Base-by-base conservation (phyloP, 768 basidiomycete species). In the Xerocomellus amylosporus region DNA sequence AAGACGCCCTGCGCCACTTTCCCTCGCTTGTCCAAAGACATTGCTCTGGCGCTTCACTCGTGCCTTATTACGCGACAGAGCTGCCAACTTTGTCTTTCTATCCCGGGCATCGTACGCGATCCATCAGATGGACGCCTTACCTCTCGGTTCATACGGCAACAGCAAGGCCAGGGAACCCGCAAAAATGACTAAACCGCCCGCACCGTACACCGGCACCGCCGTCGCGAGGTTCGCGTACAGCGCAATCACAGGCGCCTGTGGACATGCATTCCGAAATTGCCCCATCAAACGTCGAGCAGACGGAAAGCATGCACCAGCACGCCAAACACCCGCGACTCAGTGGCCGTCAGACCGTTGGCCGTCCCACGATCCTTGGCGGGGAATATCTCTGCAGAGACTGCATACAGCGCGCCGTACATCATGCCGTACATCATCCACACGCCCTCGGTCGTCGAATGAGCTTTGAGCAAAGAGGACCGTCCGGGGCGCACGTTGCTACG, bases 281-380 rank as follows among this genome's bases (percentile, higher is more conserved):
- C 2, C 30, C 34, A 1, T 13, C 13, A 2, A 34, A 34, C 34
- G 14, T 14, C 34, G 10, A 30, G 9, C 8, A 34, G 5, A 34
- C 13, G 24, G 46, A 9, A 30, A 1, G 26, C 12, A 54, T 55
- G 53, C 57, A 87, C 88, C 60, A 89, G 75, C 49, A 90, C 78
- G 5, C 88, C 84, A 65, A 88, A 89, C 15, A 88, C 73, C 12
- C 87, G 77, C 41, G 77, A 75, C 0, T 83, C 81, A 1, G 82
- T 83, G 8, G 84, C 77, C 1, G 79, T 79, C 44, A 89, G 71
- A 4, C 82, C 85, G 55, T 85, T 87, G 2, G 87, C 87, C 0
- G 87, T 90, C 0, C 87, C 87, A 34, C 87, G 76, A 67, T 88
- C 81, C 63, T 86, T 86, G 31, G 84, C 83, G 12, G 86, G 83